Evolutionary conservation across 208 protist genomes (phyloP).

Genomic region (Naegleria fowleri): DNA sequence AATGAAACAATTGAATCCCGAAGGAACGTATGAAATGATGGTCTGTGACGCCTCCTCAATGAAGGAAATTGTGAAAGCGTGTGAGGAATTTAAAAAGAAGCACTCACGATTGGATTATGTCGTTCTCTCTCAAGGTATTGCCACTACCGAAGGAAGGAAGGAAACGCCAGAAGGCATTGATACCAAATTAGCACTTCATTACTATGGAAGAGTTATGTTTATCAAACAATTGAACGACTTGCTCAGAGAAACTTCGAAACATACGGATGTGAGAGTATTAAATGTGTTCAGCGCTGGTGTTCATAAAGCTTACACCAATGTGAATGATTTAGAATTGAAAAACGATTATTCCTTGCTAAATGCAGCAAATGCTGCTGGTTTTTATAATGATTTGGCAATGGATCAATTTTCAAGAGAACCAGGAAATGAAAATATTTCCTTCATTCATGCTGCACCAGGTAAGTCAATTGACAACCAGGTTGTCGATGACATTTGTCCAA

Average conservation of each 20-base stretch:
- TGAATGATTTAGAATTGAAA: slow-evolving; percentile 33
- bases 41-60: slow-evolving; percentile 26
- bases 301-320: slow-evolving; percentile 28
- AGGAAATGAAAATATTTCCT: slow-evolving; percentile 24
- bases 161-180: slow-evolving; percentile 40
- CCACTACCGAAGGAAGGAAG: slow-evolving; percentile 34
- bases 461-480: too few relatives aligned
- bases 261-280: neutral
- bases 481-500: too few relatives aligned
- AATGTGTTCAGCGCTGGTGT: slow-evolving; percentile 32
- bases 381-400: slow-evolving; percentile 38
- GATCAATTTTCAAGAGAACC: slow-evolving; percentile 27
- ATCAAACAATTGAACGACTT: slow-evolving; percentile 28
- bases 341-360: slow-evolving; percentile 32
- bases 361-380: slow-evolving; percentile 40
- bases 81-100: slow-evolving; percentile 9
- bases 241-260: neutral
- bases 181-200: slow-evolving; percentile 35
- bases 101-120: neutral
- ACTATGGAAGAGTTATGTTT: slow-evolving; percentile 35
- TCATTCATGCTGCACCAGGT: slow-evolving; percentile 33
- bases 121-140: slow-evolving; percentile 17
- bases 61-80: slow-evolving; percentile 20
- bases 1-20: slow-evolving; percentile 16
- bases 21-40: slow-evolving; percentile 31